Base-by-base conservation (phyloP, 140 eudicot genomes). In the Oenanthe javanica region DNA sequence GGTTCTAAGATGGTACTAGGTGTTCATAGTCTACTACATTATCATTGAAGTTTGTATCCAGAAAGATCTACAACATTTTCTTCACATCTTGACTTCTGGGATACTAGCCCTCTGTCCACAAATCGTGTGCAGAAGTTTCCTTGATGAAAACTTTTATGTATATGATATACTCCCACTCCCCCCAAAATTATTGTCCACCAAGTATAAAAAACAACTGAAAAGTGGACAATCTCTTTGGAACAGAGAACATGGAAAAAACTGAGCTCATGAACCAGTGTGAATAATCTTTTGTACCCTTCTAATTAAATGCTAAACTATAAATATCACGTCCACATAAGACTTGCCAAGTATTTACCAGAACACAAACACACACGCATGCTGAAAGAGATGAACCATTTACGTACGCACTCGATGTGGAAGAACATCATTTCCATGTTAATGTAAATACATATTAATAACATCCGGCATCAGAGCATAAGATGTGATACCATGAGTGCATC, bases 401-500 rank as follows among this genome's bases (percentile, higher is more conserved):
- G 19, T 2, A 70, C 48, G 19, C 75, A 70, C 48, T 70, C 40
- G 2, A 71, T 59, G 50, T 11, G 40, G n/a, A n/a, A n/a, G n/a
- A n/a, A n/a, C n/a, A n/a, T 71, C 9, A 5, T 59, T 18, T 5
- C 31, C 67, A 59, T 59, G 12, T 59, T 21, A 59, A 1, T 21
- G 27, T 9, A 21, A 66, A 66, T 27, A 31, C 42, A 9, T 31
- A 6, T 27, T 2, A 6, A 43, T 45, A 72, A 43, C 43, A 75
- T 19, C 23, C 49, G 43, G 64, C 38, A 63, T 81, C 64, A 71
- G 66, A 40, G 31, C 11, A 72, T 27, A 79, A 73, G 45, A 50
- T 51, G 59, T 46, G 78, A 82, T 94, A 94, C 97, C 98, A 13
- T 78, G 77, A 92, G 79, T 21, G 90, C 97, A 85, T 90, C 86